Evolutionary conservation across 2,329 filamentous ascomycete genomes (phyloP), one percentile per base, ranked within the genome.

Genomic region (Aspergillus transmontanensis): DNA sequence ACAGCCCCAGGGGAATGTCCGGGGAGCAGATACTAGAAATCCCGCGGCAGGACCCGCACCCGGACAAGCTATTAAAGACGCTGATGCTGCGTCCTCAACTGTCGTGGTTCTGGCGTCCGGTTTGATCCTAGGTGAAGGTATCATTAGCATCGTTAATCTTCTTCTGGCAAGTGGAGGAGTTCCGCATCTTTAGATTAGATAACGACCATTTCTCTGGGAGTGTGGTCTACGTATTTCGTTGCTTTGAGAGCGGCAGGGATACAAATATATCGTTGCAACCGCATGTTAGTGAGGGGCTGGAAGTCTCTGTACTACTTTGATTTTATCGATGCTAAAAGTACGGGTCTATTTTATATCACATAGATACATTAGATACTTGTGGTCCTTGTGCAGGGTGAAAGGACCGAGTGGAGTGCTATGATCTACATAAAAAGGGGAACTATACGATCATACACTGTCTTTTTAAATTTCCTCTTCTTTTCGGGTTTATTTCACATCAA

Each of bases 41-140:
- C 45, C 36, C 34, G 28, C 51, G 26, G 26, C 23, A 21, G 26
- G 34, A 4, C 45, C 62, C 14, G 36, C 66, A 2, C 34, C 69
- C 89, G 71, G 94, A 21, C 68, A 69, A 14, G 61, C 63, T 14
- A 58, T 65, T 9, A 68, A 69, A n/a, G 73, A 72, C n/a, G 72
- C 71, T 14, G 77, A 80, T 56, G 70, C 70, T 6, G 72, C 77
- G 9, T 77, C 77, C 9, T 80, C 94, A 5, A 90, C 89, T 0
- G 86, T 98, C 59, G 93, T 98, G 68, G 90, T 98, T n/a, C 80
- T 98, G 45, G 94, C 95, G 0, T 89, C 87, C 62, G 95, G 95
- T 0, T 87, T 98, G 65, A 97, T 99, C 67, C 82, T 99, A 9
- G 93, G 94, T 0, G 94, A 98, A 76, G 94, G 94, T 0, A 87